Evolutionary conservation across 1,284 basidiomycete species (phyloP).

Genomic region (Ganoderma boninense): DNA sequence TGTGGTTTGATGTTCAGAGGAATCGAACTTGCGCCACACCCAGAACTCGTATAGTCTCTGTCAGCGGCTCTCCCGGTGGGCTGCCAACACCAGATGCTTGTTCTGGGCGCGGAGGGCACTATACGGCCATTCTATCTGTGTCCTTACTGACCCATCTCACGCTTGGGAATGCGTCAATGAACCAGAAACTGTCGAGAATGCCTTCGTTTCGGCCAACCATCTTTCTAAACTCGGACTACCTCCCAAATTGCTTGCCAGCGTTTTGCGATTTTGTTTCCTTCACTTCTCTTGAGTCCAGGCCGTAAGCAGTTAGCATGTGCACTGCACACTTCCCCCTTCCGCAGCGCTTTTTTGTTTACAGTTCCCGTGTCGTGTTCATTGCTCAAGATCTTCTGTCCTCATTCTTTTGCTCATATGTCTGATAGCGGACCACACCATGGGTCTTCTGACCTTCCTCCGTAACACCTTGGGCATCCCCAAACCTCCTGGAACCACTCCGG

Average conservation of each 20-base stretch:
- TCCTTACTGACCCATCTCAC: too few species aligned
- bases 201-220: background rate
- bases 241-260: too few species aligned
- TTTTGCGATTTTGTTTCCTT: too few species aligned
- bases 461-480: conserved; percentile 61
- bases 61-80: background rate
- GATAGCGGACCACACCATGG: conserved; percentile 84
- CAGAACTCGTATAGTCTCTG: background rate
- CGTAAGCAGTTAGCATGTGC: too few species aligned
- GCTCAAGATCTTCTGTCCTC: background rate
- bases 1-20: background rate
- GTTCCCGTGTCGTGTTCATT: too few species aligned
- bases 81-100: background rate
- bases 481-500: conserved; percentile 31
- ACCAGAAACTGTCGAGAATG: background rate
- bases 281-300: too few species aligned
- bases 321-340: background rate
- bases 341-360: background rate
- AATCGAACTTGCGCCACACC: too few species aligned
- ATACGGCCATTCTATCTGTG: too few species aligned
- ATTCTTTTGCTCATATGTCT: background rate
- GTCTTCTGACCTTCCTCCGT: conserved; percentile 78
- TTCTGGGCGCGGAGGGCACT: background rate
- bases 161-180: too few species aligned
- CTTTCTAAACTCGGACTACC: background rate